Percentiles rank a stretch among this genome's conserved stretches.
Conservation (phyloP, 2,329 filamentous ascomycete species). For the Trichoderma sp. region DNA sequence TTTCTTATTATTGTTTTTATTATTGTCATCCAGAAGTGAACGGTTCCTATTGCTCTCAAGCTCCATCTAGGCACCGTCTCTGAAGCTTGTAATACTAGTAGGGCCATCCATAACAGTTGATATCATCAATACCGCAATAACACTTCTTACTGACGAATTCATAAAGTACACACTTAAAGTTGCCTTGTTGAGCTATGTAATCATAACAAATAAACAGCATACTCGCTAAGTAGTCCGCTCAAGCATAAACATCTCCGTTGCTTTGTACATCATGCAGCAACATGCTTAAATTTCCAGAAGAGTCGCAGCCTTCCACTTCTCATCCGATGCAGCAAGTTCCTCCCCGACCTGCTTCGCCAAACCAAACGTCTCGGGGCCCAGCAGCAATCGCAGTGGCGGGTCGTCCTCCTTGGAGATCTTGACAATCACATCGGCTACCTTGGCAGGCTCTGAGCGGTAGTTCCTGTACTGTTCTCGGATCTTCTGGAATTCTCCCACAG, state of each 20-base stretch:
- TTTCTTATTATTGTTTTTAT: not conserved
- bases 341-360: slow-evolving; percentile 24
- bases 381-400: slow-evolving; percentile 32
- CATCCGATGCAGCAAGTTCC: slow-evolving; percentile 30
- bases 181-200: not conserved
- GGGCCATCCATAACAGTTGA: not conserved
- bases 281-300: not conserved
- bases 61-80: not conserved
- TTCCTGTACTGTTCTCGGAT: slow-evolving; percentile 7
- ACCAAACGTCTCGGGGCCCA: slow-evolving; percentile 31
- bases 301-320: slow-evolving; percentile 30
- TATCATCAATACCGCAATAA: not conserved
- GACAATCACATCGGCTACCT: slow-evolving; percentile 31
- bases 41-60: not conserved
- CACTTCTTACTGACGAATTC: not conserved
- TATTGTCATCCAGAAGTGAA: not conserved
- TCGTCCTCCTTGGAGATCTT: slow-evolving; percentile 28
- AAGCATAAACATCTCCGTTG: not conserved
- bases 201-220: not conserved
- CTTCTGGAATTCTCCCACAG: slow-evolving; percentile 33
- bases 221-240: not conserved
- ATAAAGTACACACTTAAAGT: not conserved
- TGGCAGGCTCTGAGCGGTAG: slow-evolving; percentile 22
- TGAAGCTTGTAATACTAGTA: not conserved
- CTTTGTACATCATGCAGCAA: not conserved